phyloP scores from a whole-genome alignment of 495 filamentous ascomycete species.

The Hyaloscypha variabilis region DNA sequence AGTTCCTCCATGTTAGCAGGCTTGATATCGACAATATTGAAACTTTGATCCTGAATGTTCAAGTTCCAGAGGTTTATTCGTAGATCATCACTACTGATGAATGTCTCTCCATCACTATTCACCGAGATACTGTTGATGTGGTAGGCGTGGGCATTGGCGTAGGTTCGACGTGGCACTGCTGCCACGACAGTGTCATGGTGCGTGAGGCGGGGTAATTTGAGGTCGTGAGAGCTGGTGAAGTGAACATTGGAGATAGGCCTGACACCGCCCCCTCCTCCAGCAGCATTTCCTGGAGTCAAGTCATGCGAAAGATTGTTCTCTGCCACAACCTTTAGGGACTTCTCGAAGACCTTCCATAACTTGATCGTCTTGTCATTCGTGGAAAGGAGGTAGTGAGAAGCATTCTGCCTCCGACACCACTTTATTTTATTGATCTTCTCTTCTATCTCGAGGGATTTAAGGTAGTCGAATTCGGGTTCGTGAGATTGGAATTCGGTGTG shows the following conservation, averaged over 20 bases:
- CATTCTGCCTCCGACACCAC: conserved; percentile 97
- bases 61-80: conserved; percentile 99
- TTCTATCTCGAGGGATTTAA: conserved; percentile 98
- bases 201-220: conserved; percentile 93
- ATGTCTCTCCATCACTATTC: conserved; percentile 98
- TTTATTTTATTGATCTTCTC: conserved; percentile 99
- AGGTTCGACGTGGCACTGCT: conserved; percentile 91
- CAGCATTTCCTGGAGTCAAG: conserved; percentile 76
- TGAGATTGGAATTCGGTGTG: conserved; percentile 99
- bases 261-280: conserved; percentile 72
- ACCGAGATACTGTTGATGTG: conserved; percentile 99
- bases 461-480: conserved; percentile 98
- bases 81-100: conserved; percentile 97
- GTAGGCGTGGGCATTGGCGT: conserved; percentile 98
- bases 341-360: conserved; percentile 99
- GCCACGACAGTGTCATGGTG: conserved; percentile 99
- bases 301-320: conserved; percentile 98
- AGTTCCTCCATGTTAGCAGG: conserved; percentile 99
- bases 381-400: conserved; percentile 96
- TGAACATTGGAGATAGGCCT: conserved; percentile 67
- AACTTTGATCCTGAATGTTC: conserved; percentile 99
- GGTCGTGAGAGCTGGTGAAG: conserved; percentile 77
- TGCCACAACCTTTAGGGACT: conserved; percentile 96
- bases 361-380: conserved; percentile 99
- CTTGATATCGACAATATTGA: conserved; percentile 99